Base-by-base conservation (phyloP, 345 rosid species). In the Hibiscus trionum region DNA sequence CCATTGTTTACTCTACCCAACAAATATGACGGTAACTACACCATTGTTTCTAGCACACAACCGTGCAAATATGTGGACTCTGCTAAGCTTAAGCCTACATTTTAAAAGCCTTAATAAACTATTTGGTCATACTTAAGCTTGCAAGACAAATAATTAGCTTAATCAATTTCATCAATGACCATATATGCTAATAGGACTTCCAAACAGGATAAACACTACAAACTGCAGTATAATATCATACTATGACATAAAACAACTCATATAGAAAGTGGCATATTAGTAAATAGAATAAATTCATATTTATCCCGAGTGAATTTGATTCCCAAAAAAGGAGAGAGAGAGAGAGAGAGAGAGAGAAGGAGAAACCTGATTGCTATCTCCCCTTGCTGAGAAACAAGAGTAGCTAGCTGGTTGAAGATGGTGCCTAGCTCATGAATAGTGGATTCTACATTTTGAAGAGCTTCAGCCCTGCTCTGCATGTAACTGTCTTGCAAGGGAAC, bases 381-480 rank as follows among this genome's bases (percentile, higher is more conserved):
- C 7, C 66, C 66, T 61, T 61, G 66, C 42, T 61, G 66, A 33
- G 66, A 61, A 61, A 61, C 66, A 24, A 61, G 42, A 7, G 66
- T 61, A 16, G 66, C 44, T 2, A 61, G 66, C 11, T 61, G 66
- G 21, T 16, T 61, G 66, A 61, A 31, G 42, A 61, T 61, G 42
- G 42, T 61, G 44, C 66, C 42, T 31, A 61, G 66, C 42, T 61
- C 66, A 31, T 61, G 66, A 61, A 61, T 61, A 31, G 66, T 61
- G 9, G 66, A 61, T 31, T 61, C 66, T 7, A 61, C 66, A 61
- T 61, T 61, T 33, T 61, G 46, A 31, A 61, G 66, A 61, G 66
- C 66, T 31, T 33, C 21, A 61, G 66, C 44, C n/a, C 66, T 33
- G 35, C 44, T 61, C 44, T 31, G 66, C 66, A 61, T 61, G 21